Base-by-base conservation (phyloP, 2,329 filamentous ascomycete species). In the Penicillium hesseltinei region DNA sequence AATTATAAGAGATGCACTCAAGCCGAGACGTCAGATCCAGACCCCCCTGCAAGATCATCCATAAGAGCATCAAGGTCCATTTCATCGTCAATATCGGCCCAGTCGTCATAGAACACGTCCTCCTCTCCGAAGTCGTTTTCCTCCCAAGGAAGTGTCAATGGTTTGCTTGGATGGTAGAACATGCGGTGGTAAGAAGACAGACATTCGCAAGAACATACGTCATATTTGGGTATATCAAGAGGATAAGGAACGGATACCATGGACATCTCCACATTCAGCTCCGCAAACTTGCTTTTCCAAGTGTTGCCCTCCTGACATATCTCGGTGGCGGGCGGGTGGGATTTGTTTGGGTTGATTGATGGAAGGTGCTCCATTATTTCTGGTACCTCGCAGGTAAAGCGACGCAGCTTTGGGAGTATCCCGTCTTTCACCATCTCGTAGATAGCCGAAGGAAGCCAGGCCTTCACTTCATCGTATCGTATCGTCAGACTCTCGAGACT, bases 401-500 rank as follows among this genome's bases (percentile, higher is more conserved):
- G 36, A 35, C 42, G 29, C 21, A 59, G 43, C 5, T 59, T 53
- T 19, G 53, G 43, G 3, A 59, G 54, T 17, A 19, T 31, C 31
- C 8, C 25, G 4, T 25, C 19, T n/a, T 52, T 31, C 19, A 50
- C 42, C 15, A 44, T 27, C 17, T 53, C 40, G n/a, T 44, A 29
- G 4, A 57, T 42, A n/a, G 5, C 13, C 5, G 39, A 40, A 17
- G 39, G 36, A 29, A 38, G 29, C 43, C 50, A 48, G 17, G 31
- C 11, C 19, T 42, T 46, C 19, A 35, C 31, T 29, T 51, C 54
- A 21, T 59, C 49, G 6, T 53, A 49, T 11, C 54, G 43, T 25
- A 59, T 39, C 9, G 57, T 59, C 6, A 59, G 49, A 29, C 40
- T 57, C 36, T 59, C 54, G 19, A 59, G 35, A 31, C 15, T 54